phyloP scores from a whole-genome alignment of 2,329 filamentous ascomycete genomes.

The Paramyrothecium sp. region DNA sequence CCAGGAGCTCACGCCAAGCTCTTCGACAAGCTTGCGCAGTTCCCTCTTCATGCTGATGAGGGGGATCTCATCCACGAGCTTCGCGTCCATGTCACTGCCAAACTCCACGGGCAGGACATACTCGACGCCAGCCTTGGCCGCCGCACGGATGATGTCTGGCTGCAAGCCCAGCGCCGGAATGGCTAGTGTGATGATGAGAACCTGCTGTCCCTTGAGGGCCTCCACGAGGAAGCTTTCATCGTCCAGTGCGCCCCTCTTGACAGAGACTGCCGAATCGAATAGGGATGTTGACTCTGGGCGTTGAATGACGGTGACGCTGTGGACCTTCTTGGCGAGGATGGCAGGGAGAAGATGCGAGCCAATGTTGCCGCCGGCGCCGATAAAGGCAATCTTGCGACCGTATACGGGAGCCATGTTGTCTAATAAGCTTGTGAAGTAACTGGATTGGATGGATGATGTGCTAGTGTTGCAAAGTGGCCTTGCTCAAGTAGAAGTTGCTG shows the following conservation, averaged over 20 bases:
- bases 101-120: conserved; percentile 30
- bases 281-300: conserved; percentile 38
- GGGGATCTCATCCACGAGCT: conserved; percentile 17
- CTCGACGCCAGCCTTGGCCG: conserved; percentile 24
- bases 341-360: conserved; percentile 34
- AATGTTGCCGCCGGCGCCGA: conserved; percentile 32
- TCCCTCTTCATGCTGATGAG: conserved; percentile 21
- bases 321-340: conserved; percentile 41
- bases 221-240: conserved; percentile 29
- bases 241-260: conserved; percentile 45
- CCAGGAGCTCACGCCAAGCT: conserved; percentile 26
- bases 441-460: not conserved
- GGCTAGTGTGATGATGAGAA: conserved; percentile 23
- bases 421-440: not conserved
- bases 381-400: conserved; percentile 23
- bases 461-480: not conserved
- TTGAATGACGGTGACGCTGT: conserved; percentile 48
- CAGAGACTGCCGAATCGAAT: conserved; percentile 36
- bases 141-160: conserved; percentile 27
- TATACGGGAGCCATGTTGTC: conserved; percentile 7
- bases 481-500: too few species aligned
- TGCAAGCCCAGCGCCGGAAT: conserved; percentile 15
- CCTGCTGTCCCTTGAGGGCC: conserved; percentile 29
- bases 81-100: conserved; percentile 22
- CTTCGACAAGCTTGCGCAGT: conserved; percentile 23